phyloP scores from a whole-genome alignment of 2,329 filamentous ascomycete species.

The Calycina herbarum region DNA sequence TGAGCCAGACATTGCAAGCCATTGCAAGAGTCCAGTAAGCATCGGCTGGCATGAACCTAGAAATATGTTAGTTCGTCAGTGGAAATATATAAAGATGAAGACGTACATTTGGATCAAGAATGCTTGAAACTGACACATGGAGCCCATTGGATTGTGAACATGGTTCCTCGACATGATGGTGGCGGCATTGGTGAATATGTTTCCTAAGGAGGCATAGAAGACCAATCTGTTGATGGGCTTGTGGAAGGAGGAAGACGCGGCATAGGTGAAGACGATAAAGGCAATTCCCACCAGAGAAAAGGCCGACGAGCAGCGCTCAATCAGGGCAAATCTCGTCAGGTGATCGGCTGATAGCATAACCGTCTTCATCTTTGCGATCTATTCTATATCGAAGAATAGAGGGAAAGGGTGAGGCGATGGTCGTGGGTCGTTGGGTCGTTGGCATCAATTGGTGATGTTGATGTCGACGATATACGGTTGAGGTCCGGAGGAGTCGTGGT shows the following conservation, averaged over 20 bases:
- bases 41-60: slow-evolving; percentile 76
- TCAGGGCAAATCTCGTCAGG: slow-evolving; percentile 47
- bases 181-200: slow-evolving; percentile 74
- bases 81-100: not conserved
- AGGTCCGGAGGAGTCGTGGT: not conserved
- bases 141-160: slow-evolving; percentile 39
- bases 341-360: not conserved
- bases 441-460: not conserved
- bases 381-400: not conserved
- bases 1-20: slow-evolving; percentile 81
- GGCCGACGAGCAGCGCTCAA: slow-evolving; percentile 69
- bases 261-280: slow-evolving; percentile 72
- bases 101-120: slow-evolving; percentile 81
- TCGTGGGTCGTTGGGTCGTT: not conserved
- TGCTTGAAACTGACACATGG: slow-evolving; percentile 67
- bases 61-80: not conserved
- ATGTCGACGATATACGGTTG: not conserved
- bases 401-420: not conserved
- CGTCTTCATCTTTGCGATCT: not conserved
- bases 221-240: slow-evolving; percentile 86
- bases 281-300: slow-evolving; percentile 70
- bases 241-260: slow-evolving; percentile 58
- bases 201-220: slow-evolving; percentile 81
- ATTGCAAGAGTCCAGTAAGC: slow-evolving; percentile 77
- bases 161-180: slow-evolving; percentile 70